Evolutionary conservation across 331 rosid genomes (phyloP).

Genomic region (Quercus phellos): DNA sequence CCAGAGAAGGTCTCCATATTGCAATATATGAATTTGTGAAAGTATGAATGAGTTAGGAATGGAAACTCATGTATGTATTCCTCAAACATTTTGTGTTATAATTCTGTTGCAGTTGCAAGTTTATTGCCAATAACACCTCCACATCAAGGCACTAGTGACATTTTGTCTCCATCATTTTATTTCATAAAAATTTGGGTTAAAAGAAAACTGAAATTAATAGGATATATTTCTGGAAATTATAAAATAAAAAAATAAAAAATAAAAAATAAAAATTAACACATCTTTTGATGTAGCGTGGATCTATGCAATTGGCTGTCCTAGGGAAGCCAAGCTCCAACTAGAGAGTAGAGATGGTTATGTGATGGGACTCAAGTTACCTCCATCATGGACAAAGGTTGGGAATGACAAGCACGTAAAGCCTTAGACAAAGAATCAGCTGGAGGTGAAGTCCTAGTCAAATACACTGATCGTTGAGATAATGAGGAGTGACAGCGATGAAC

Average conservation of each 20-base stretch:
- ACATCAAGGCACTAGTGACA: background rate
- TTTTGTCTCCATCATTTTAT: background rate
- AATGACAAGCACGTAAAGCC: constrained; percentile 73
- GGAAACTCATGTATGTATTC: background rate
- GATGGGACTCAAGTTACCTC: constrained; percentile 55
- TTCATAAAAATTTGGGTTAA: background rate
- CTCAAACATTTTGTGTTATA: background rate
- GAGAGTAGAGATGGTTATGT: background rate
- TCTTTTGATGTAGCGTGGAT: background rate
- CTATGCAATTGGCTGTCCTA: background rate
- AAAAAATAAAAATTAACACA: no score
- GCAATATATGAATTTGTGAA: background rate
- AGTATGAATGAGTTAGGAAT: no score
- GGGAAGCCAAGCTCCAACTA: background rate
- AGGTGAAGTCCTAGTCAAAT: constrained; percentile 46
- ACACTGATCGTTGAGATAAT: constrained; percentile 52
- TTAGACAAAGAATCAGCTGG: constrained; percentile 45
- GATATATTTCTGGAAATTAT: background rate
- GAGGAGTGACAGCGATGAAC: constrained; percentile 90
- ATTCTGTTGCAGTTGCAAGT: background rate
- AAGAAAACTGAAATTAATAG: background rate
- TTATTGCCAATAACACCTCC: background rate
- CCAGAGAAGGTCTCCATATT: constrained; percentile 12
- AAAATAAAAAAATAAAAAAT: background rate
- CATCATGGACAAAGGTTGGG: constrained; percentile 81